Conservation (phyloP, 345 rosid genomes). For the sweet orange (Citrus sinensis) region DNA sequence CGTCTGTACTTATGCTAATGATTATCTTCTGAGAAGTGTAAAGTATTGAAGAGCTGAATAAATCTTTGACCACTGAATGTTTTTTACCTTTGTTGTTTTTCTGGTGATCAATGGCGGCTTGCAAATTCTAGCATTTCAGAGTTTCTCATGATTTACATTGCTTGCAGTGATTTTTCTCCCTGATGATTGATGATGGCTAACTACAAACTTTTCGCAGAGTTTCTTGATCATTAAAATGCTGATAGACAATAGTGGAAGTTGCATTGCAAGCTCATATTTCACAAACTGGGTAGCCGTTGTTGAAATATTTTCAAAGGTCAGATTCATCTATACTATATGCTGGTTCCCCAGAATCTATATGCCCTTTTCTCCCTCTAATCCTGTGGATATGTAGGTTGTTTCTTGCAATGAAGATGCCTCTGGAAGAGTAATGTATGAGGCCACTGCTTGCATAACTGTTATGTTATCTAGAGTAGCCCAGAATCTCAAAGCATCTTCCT, state of each 20-base stretch:
- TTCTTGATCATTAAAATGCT: constrained; percentile 55
- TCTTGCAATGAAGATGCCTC: constrained; percentile 59
- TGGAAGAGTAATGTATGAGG: constrained; percentile 65
- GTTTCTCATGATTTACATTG: background rate
- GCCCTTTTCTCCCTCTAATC: constrained; percentile 10
- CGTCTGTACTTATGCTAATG: background rate
- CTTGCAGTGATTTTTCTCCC: background rate
- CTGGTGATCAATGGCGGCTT: background rate
- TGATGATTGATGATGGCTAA: background rate
- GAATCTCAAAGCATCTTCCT: constrained; percentile 43
- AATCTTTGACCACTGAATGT: background rate
- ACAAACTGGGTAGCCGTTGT: constrained; percentile 86
- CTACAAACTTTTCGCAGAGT: constrained; percentile 49
- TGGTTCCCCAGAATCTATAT: background rate
- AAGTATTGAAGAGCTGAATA: constrained; percentile 5
- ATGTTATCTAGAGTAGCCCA: constrained; percentile 58
- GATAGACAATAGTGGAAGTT: constrained; percentile 49
- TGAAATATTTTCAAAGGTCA: constrained; percentile 82
- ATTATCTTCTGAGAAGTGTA: constrained; percentile 1
- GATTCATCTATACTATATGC: constrained; percentile 8
- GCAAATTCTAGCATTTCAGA: background rate
- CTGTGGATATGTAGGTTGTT: constrained; percentile 49
- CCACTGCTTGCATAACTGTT: constrained; percentile 61
- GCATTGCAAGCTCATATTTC: constrained; percentile 49
- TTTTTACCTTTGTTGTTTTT: background rate